Conservation (phyloP, 371 early-diverging fungal species). For the Rhizopus delemar region DNA sequence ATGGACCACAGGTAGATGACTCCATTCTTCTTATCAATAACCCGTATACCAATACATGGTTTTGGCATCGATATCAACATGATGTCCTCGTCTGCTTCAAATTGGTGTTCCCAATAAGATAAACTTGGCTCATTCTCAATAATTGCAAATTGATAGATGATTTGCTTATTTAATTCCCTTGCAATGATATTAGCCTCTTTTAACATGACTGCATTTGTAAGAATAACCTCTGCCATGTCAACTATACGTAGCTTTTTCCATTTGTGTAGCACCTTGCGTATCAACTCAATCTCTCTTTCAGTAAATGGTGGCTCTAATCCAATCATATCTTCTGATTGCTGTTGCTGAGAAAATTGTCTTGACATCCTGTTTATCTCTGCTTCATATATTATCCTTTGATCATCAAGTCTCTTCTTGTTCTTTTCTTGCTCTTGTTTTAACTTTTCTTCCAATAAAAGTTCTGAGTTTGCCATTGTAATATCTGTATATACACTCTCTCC, state of each 20-base stretch:
- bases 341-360: constrained; percentile 36
- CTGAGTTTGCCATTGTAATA: constrained; percentile 30
- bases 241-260: constrained; percentile 72
- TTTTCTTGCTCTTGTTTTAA: constrained; percentile 55
- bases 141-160: constrained; percentile 80
- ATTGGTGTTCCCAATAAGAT: constrained; percentile 70
- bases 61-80: constrained; percentile 50
- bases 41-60: constrained; percentile 70
- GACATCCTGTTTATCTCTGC: constrained; percentile 52
- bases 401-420: constrained; percentile 56
- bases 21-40: constrained; percentile 71
- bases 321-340: constrained; percentile 6
- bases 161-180: constrained; percentile 74
- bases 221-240: constrained; percentile 71
- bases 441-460: constrained; percentile 50
- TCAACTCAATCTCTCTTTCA: constrained; percentile 51
- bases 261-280: constrained; percentile 47
- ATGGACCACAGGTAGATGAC: constrained; percentile 78
- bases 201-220: constrained; percentile 70
- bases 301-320: constrained; percentile 26
- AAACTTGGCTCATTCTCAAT: constrained; percentile 55
- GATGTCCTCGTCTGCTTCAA: constrained; percentile 59
- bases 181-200: constrained; percentile 90
- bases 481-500: constrained; percentile 51
- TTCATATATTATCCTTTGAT: constrained; percentile 52